Evolutionary conservation across 1,139 yeast genomes (phyloP), one percentile per base, ranked within the genome.

Genomic region (Nematodospora anomalae): DNA sequence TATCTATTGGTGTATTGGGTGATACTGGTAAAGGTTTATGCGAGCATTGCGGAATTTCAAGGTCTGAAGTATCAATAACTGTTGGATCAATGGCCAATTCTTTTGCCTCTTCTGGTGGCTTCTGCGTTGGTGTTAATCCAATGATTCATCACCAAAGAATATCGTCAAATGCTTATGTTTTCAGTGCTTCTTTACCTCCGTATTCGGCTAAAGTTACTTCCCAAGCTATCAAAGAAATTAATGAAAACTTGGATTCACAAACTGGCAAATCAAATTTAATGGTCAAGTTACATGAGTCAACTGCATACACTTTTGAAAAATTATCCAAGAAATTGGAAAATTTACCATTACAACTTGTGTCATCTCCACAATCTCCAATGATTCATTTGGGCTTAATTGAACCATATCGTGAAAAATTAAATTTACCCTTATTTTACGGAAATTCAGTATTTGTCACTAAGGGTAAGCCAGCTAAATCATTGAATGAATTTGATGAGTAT

Each of bases 141-240:
- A 87, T 92, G 90, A 80, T 90, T 30, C 85, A 83, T 50, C 96
- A 92, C 62, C 98, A 94, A 71, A 80, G 47, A 42, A 46, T 46
- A 15, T 86, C 89, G 22, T 86, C 96, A 7, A 72, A 76, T 49
- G 96, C 96, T 3, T 92, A 88, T 56, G 94, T 94, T 42, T 92
- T 88, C 57, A 84, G 95, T 55, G 99, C 99, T 7, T 79, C 97
- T 3, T 76, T 92, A 57, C 97, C 98, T 10, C 95, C 97, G 12
- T 90, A 85, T 60, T 76, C 89, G 33, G 96, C 96, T 1, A 76
- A 73, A 41, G 82, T 81, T n/a, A 78, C 83, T 0, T 74, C 86
- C 2, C 75, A 74, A 36, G 81, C 82, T 3, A 67, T 89, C 33
- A 58, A 67, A 29, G 60, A 64, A 44, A 65, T 71, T 26, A 37